Evolutionary conservation across 805 yeast species (phyloP).

Genomic region (Scheffersomyces ergatensis): DNA sequence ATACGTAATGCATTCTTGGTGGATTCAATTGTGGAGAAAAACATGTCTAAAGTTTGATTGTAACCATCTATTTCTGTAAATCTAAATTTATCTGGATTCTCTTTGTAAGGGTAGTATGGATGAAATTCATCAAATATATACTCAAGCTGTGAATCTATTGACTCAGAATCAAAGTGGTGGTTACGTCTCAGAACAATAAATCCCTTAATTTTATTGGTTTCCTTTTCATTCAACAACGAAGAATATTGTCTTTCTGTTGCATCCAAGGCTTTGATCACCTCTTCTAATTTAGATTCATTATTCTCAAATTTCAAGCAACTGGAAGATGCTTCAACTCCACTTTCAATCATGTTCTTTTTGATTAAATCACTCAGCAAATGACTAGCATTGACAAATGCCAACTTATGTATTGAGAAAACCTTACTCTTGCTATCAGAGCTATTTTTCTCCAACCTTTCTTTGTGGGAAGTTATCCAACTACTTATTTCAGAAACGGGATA

Average conservation of each 20-base stretch:
- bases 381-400: slow-evolving; percentile 65
- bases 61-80: slow-evolving; percentile 55
- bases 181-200: slow-evolving; percentile 64
- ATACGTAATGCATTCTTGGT: slow-evolving; percentile 71
- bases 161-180: slow-evolving; percentile 42
- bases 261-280: slow-evolving; percentile 40
- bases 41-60: slow-evolving; percentile 77
- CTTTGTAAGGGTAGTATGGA: slow-evolving; percentile 58
- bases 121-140: slow-evolving; percentile 64
- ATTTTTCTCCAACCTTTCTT: slow-evolving; percentile 16
- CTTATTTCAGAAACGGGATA: slow-evolving; percentile 30
- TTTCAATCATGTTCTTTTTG: slow-evolving; percentile 49
- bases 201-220: slow-evolving; percentile 46
- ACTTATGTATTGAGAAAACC: slow-evolving; percentile 63
- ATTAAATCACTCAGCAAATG: slow-evolving; percentile 78
- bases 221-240: slow-evolving; percentile 26
- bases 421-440: slow-evolving; percentile 37
- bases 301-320: slow-evolving; percentile 26
- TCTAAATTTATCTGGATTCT: slow-evolving; percentile 22
- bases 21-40: slow-evolving; percentile 82
- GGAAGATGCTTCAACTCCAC: slow-evolving; percentile 47
- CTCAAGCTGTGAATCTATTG: slow-evolving; percentile 30
- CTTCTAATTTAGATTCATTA: slow-evolving; percentile 24
- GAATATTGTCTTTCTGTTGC: slow-evolving; percentile 45
- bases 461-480: slow-evolving; percentile 40